Percentiles rank a stretch among this genome's conserved stretches.
Evolutionary conservation across 1,139 yeast species (phyloP).

Genomic region (Blastobotrys arbuscula): DNA sequence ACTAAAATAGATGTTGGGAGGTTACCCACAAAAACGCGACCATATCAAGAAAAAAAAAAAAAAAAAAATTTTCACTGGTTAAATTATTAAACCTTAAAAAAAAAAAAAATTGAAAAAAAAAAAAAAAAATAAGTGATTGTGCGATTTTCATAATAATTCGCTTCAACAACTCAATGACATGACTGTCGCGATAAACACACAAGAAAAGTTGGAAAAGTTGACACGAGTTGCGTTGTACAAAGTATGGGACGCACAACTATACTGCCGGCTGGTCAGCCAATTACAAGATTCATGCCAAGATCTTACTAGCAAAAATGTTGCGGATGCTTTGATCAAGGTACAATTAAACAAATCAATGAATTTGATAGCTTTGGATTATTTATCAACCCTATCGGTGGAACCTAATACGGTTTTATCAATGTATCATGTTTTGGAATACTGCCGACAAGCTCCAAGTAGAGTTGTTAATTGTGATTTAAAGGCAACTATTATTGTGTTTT

Average conservation of each 20-base stretch:
- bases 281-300: slow-evolving; percentile 26
- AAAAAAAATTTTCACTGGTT: too few relatives aligned
- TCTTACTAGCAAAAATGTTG: slow-evolving; percentile 4
- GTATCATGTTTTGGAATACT: slow-evolving; percentile 20
- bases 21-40: too few relatives aligned
- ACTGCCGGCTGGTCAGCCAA: slow-evolving; percentile 29
- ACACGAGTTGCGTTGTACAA: slow-evolving; percentile 20
- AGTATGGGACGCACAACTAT: slow-evolving; percentile 22
- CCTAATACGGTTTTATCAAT: slow-evolving; percentile 24
- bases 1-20: too few relatives aligned
- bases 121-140: too few relatives aligned
- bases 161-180: neutral
- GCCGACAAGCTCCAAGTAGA: neutral
- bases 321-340: slow-evolving; percentile 2
- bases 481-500: slow-evolving; percentile 4
- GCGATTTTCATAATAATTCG: too few relatives aligned
- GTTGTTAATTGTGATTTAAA: neutral
- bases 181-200: slow-evolving; percentile 1
- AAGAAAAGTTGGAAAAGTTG: slow-evolving; percentile 22
- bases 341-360: slow-evolving; percentile 20
- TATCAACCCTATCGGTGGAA: slow-evolving; percentile 29
- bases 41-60: too few relatives aligned
- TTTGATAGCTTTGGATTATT: slow-evolving; percentile 32
- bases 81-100: too few relatives aligned
- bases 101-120: too few relatives aligned